Conservation (phyloP, 129 eudicot species). For the Solidago caesia region DNA sequence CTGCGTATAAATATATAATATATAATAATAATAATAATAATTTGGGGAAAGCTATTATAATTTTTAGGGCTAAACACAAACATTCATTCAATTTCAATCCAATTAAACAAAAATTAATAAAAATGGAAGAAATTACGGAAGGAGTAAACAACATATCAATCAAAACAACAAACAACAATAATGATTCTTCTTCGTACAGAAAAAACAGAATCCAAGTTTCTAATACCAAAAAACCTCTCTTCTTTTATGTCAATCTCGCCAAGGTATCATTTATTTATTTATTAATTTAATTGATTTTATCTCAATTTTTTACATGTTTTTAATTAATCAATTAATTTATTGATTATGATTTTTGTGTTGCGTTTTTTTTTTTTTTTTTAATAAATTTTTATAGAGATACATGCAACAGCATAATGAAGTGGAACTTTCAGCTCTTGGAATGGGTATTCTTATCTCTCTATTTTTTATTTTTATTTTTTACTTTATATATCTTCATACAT, state of each 20-base stretch:
- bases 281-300: background rate
- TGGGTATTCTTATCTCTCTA: slow-evolving; percentile 50
- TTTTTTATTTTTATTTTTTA: background rate
- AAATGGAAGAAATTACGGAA: slow-evolving; percentile 56
- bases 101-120: background rate
- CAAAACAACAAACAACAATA: slow-evolving; percentile 1
- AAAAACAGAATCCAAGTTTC: slow-evolving; percentile 75
- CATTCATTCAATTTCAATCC: no score
- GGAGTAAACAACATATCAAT: slow-evolving; percentile 39
- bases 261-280: slow-evolving; percentile 36
- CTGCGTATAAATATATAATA: no score
- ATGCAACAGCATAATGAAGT: slow-evolving; percentile 87
- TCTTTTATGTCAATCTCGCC: slow-evolving; percentile 70
- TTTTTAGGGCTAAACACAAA: no score
- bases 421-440: slow-evolving; percentile 88
- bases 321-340: background rate
- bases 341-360: background rate
- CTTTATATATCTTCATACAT: no score
- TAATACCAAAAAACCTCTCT: slow-evolving; percentile 78
- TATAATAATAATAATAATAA: no score
- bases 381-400: slow-evolving; percentile 66
- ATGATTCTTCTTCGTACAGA: slow-evolving; percentile 29
- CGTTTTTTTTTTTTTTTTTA: background rate
- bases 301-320: no score
- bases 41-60: no score